Base-by-base conservation (phyloP, 768 basidiomycete genomes). In the Fomitopsis pulvina region DNA sequence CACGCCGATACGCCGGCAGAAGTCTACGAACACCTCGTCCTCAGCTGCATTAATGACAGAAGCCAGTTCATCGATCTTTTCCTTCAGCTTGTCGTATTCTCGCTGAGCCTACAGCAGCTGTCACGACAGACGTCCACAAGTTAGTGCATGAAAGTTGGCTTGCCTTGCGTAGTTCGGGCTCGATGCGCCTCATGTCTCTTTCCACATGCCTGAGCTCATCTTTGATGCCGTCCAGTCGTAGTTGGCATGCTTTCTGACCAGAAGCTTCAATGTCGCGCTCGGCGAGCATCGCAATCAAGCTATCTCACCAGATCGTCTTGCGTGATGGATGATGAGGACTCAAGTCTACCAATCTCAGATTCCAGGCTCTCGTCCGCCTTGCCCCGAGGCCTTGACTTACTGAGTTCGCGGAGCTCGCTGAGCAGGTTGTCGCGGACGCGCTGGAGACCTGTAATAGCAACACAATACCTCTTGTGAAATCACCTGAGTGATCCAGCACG, bases 201-300 rank as follows among this genome's bases (percentile, higher is more conserved):
- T 87, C 80, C 45, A 89, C 69, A 55, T 92, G 84, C 65, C 88
- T 90, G 24, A 93, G 69, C 62, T 98, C 93, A 53, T 87, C 84
- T 58, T 83, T 83, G 52, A 92, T 72, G 25, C 92, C 92, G 4
- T 73, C 81, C 21, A 93, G 71, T 2, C 87, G 82, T 8, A 82
- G 72, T 56, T 81, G 87, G 60, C 81, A 83, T 3, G 87, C 89
- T 37, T 37, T 37, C n/a, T 52, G 75, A 80, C 92, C 94, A 58
- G 1, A 41, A 4, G 22, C 21, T 27, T 40, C 37, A 40, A 41
- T 39, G 7, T 43, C 11, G 18, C 14, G 5, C 7, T 16, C 41
- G 49, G 27, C 3, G 8, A 21, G 24, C 25, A 21, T 12, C 6
- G 20, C 26, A 44, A 11, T 44, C 26, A 40, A 55, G 25, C n/a